Evolutionary conservation across 2,329 filamentous ascomycete species (phyloP).

Genomic region (Sclerotinia borealis): DNA sequence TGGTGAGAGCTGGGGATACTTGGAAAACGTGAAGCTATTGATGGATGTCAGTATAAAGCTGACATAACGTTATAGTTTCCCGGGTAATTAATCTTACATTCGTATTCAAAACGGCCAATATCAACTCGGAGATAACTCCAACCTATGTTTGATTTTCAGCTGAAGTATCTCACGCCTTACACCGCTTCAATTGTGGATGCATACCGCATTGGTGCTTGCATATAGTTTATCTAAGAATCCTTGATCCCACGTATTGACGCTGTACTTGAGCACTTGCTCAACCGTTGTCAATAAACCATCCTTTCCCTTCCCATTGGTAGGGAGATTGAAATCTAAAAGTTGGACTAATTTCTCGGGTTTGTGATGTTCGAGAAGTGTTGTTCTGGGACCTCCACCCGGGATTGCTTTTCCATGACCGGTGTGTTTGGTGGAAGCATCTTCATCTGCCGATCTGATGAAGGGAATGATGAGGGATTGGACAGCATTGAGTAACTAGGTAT

Average conservation of each 20-base stretch:
- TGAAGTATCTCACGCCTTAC: neutral
- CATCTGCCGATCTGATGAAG: slow-evolving; percentile 65
- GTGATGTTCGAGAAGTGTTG: slow-evolving; percentile 58
- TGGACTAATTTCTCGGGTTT: slow-evolving; percentile 52
- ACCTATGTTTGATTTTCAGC: slow-evolving; percentile 43
- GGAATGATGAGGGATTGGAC: slow-evolving; percentile 63
- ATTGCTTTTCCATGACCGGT: slow-evolving; percentile 44
- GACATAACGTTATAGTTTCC: neutral
- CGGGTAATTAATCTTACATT: slow-evolving; percentile 52
- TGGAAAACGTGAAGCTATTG: slow-evolving; percentile 77
- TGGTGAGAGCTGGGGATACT: slow-evolving; percentile 80
- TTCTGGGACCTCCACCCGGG: slow-evolving; percentile 38
- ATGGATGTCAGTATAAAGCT: slow-evolving; percentile 11
- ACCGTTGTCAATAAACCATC: slow-evolving; percentile 69
- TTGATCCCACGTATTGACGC: slow-evolving; percentile 98
- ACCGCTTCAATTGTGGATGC: slow-evolving; percentile 7
- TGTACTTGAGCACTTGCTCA: slow-evolving; percentile 68
- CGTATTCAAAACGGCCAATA: slow-evolving; percentile 83
- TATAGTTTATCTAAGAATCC: slow-evolving; percentile 96
- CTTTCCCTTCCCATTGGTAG: slow-evolving; percentile 54
- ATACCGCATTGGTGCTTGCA: slow-evolving; percentile 74
- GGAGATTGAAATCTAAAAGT: slow-evolving; percentile 53
- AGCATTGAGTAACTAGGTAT: slow-evolving; percentile 57
- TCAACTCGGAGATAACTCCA: slow-evolving; percentile 76
- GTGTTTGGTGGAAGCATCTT: slow-evolving; percentile 49